Percentiles rank a stretch among this genome's conserved stretches.
These are phyloP conservation scores for Ormosia semicastrata DNA, from an alignment of 306 rosid genomes.

Conservation along the genomic window DNA sequence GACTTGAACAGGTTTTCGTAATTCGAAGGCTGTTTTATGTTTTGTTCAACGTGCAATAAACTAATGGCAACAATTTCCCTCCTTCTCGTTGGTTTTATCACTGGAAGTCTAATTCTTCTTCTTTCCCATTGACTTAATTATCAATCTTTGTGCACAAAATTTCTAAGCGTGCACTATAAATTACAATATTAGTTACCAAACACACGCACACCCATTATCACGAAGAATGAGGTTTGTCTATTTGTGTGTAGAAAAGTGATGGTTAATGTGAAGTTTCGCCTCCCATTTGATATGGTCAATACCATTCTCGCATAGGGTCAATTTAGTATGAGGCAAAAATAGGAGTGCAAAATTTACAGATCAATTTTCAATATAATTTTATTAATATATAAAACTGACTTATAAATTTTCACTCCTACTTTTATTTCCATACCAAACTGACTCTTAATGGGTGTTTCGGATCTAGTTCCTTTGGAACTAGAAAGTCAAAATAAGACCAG, in stretches of 20 bases:
- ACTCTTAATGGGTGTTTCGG: too few relatives aligned
- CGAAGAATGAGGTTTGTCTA: not conserved
- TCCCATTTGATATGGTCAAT: too few relatives aligned
- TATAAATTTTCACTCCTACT: too few relatives aligned
- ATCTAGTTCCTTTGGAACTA: too few relatives aligned
- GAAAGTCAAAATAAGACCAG: too few relatives aligned
- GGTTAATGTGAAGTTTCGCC: not conserved
- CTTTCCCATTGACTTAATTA: not conserved
- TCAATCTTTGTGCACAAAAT: not conserved
- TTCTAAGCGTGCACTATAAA: not conserved
- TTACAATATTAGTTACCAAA: not conserved
- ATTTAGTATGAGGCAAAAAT: too few relatives aligned
- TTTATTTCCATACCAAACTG: too few relatives aligned
- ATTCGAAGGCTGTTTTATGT: not conserved
- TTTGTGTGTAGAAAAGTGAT: not conserved
- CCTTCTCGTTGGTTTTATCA: not conserved
- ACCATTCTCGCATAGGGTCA: too few relatives aligned
- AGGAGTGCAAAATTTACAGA: too few relatives aligned
- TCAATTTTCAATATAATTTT: too few relatives aligned
- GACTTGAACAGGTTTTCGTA: not conserved
- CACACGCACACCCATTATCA: not conserved
- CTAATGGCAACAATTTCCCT: not conserved
- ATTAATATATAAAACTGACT: too few relatives aligned
- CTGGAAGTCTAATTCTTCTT: not conserved
- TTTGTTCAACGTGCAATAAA: not conserved